Base-by-base conservation (phyloP, 1,139 yeast genomes). In the Nakaseomyces sp. region DNA sequence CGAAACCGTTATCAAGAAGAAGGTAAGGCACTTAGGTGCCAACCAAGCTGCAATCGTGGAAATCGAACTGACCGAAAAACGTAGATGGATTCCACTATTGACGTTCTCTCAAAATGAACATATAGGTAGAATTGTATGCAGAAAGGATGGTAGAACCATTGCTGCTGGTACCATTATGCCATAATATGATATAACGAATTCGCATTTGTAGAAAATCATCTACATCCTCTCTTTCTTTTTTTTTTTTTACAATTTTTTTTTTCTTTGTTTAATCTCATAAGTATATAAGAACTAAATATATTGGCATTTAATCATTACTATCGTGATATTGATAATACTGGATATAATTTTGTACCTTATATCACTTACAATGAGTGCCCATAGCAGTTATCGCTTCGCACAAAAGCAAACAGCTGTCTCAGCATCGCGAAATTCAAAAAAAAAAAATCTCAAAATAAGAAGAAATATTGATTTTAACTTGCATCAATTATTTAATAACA, bases 91-190 rank as follows among this genome's bases (percentile, higher is more conserved):
- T 31, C 94, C 95, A 1, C 58, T 86, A 41, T 71, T 87, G 25
- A 70, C 72, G 18, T 81, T 73, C 54, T 66, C 66, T 10, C 76
- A 80, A 40, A 79, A 79, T 58, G 73, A 72, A 53, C 76, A 76
- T 33, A 67, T 91, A 40, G 95, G 96, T 2, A 73, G 96, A 55
- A 70, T 91, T 19, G 91, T 93, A 6, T 65, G 91, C 38, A 78
- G 98, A 58, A 78, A 82, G 55, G 95, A 86, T 54, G 96, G 97
- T 2, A 60, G 70, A 24, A 87, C 96, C 0, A 74, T 91, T 41
- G 97, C 95, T 8, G 96, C 96, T 0, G 97, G 97, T 24, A 71
- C 70, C 2, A 79, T 81, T 33, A 32, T 37, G 48, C 20, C 40
- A 40, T 13, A 46, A 42, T 16, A 29, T 36, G 13, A 26, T 22